Evolutionary conservation across 208 protist genomes (phyloP).

Genomic region (Trypanosoma cruzi): DNA sequence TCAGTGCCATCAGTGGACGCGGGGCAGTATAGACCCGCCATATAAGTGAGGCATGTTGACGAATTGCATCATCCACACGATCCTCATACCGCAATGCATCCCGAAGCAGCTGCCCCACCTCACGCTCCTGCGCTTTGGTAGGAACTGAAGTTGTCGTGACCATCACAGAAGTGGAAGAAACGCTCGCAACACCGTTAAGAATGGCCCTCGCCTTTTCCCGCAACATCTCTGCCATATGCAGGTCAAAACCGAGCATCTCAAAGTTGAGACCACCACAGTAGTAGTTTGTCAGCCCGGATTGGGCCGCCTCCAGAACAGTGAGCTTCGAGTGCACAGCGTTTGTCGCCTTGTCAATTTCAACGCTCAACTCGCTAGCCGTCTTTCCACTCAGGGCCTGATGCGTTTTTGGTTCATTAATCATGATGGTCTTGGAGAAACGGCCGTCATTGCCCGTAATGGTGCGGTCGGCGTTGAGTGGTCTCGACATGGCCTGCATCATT

Average conservation of each 20-base stretch:
- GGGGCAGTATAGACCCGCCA: conserved; percentile 81
- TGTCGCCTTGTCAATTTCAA: conserved; percentile 76
- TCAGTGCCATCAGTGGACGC: conserved; percentile 83
- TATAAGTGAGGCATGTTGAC: conserved; percentile 81
- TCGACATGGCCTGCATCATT: conserved; percentile 92
- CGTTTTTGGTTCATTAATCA: conserved; percentile 81
- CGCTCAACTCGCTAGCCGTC: conserved; percentile 67
- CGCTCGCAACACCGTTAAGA: conserved; percentile 14
- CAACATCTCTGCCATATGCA: conserved; percentile 60
- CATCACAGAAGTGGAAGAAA: neutral
- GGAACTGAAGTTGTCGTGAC: neutral
- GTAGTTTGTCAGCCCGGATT: conserved; percentile 85
- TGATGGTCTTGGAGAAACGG: conserved; percentile 88
- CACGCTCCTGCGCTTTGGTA: conserved; percentile 28
- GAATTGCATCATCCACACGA: conserved; percentile 70
- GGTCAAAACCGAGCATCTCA: conserved; percentile 66
- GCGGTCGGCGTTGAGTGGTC: conserved; percentile 69
- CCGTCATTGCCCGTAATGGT: conserved; percentile 86
- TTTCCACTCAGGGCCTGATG: conserved; percentile 74
- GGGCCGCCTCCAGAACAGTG: conserved; percentile 86
- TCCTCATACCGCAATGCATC: conserved; percentile 79
- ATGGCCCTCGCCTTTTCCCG: conserved; percentile 34
- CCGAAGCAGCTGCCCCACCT: conserved; percentile 52
- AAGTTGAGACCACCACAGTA: conserved; percentile 87
- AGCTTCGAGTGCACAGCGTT: conserved; percentile 88